phyloP scores from a whole-genome alignment of 2,329 filamentous ascomycete genomes.

The Incumbomyces lentus region DNA sequence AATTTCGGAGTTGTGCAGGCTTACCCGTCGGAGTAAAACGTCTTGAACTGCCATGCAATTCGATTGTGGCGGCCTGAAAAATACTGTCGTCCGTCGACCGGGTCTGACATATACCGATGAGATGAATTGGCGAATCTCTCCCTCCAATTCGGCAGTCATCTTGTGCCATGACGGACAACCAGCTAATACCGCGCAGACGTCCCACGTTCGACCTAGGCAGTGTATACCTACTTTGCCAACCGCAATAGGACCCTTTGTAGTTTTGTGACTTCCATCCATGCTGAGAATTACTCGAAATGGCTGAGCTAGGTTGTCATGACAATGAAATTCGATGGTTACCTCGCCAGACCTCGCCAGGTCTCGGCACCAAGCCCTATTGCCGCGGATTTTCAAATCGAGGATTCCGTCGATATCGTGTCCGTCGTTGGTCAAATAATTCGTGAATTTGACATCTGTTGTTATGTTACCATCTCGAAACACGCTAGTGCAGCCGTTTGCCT shows the following conservation, averaged over 20 bases:
- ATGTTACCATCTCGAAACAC: constrained; percentile 23
- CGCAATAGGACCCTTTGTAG: constrained; percentile 21
- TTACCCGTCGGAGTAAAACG: constrained; percentile 10
- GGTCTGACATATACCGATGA: constrained; percentile 28
- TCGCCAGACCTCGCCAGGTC: constrained; percentile 5
- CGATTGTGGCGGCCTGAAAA: constrained; percentile 23
- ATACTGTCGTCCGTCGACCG: constrained; percentile 15
- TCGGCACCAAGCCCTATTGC: constrained; percentile 5
- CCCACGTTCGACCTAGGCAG: constrained; percentile 31
- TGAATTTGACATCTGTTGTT: constrained; percentile 23
- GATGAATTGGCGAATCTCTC: constrained; percentile 25
- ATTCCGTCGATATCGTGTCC: constrained; percentile 31
- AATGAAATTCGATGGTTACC: constrained; percentile 32
- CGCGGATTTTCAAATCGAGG: constrained; percentile 24
- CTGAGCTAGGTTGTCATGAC: constrained; percentile 24
- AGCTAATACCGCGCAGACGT: constrained; percentile 26
- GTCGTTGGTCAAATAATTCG: constrained; percentile 29
- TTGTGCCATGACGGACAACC: constrained; percentile 22
- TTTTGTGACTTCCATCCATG: constrained; percentile 23
- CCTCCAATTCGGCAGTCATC: constrained; percentile 20
- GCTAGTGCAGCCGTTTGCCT: constrained; percentile 22
- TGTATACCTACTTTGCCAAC: constrained; percentile 31
- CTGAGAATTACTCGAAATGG: constrained; percentile 27
- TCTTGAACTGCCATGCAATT: constrained; percentile 15
- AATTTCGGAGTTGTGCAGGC: constrained; percentile 21